Evolutionary conservation across 1,284 basidiomycete species (phyloP), one percentile per base, ranked within the genome.

Genomic region (Phellopilus nigrolimitatus): DNA sequence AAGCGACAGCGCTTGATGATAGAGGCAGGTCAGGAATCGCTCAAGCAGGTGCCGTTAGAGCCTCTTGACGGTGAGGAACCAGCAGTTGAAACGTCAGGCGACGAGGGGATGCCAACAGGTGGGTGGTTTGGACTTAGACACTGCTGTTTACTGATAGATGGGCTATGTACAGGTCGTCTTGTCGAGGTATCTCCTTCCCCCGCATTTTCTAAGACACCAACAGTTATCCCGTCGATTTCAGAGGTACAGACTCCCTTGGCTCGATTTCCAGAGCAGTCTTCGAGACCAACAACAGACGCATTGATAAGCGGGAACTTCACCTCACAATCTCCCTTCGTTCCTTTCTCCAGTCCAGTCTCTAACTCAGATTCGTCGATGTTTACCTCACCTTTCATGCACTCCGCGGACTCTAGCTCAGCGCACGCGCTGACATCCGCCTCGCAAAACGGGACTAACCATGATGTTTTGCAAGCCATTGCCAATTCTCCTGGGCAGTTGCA

Each of bases 401-500:
- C 45, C 4, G 44, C 27, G 24, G 51, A 47, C 12, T 40, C 36
- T 15, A 33, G 22, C 15, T 6, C 48, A 10, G 24, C 24, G 9
- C 51, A 41, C 13, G 47, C 49, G n/a, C n/a, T 55, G 13, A 55
- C 53, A 6, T 47, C 53, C 2, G 41, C 36, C 6, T 21, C 42
- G n/a, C 30, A 44, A 37, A 17, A 31, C 9, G 38, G 40, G 9
- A 34, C 47, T 15, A 50, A 45, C 12, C 41, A 82, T 42, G 72
- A 72, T 9, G 69, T 81, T 17, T 69, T 88, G 53, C 80, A 85
- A 56, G 71, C 76, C 17, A 65, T 84, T 47, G 72, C 83, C 42
- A 77, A 81, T 40, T 79, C 80, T 0, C 84, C 86, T 0, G 68
- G 69, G 1, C 83, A 88, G 57, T 74, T 91, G 52, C 84, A 89